Percentiles rank a stretch among this genome's conserved stretches.
Evolutionary conservation across 306 rosid genomes (phyloP).

Genomic region (Heteromeles arbutifolia): DNA sequence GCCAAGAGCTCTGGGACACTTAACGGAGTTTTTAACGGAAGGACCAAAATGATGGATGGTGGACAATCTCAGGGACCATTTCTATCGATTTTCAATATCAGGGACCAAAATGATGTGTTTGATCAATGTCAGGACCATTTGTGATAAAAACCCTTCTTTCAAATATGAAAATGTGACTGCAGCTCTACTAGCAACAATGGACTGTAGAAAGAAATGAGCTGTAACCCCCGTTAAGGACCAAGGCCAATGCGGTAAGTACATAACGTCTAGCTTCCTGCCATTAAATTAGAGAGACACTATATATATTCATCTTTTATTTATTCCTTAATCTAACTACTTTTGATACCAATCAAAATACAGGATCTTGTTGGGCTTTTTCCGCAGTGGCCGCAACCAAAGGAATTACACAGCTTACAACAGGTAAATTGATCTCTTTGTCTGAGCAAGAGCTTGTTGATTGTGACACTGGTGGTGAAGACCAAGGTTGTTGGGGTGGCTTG

Average conservation of each 20-base stretch:
- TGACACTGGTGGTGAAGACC: constrained; percentile 31
- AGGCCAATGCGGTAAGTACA: constrained; percentile 23
- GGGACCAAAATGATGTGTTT: too few relatives aligned
- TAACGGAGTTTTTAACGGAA: too few relatives aligned
- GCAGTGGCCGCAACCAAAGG: constrained; percentile 43
- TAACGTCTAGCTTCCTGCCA: too few relatives aligned
- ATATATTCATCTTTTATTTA: not conserved
- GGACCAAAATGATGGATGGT: too few relatives aligned
- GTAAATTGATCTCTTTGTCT: constrained; percentile 28
- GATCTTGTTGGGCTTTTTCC: constrained; percentile 38
- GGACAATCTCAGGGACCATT: too few relatives aligned
- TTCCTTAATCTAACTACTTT: not conserved
- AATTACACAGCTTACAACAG: constrained; percentile 15
- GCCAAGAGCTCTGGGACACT: too few relatives aligned
- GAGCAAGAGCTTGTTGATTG: constrained; percentile 53
- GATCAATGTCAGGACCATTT: too few relatives aligned
- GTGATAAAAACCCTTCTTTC: too few relatives aligned
- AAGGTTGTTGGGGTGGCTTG: constrained; percentile 36
- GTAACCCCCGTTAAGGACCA: constrained; percentile 41
- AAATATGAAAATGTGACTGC: constrained; percentile 24
- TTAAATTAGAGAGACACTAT: not conserved
- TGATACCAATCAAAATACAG: not conserved
- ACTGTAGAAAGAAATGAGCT: constrained; percentile 36
- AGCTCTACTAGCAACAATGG: constrained; percentile 11
- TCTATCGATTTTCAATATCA: too few relatives aligned